These are phyloP conservation scores for Aspergillus phoenicis DNA, from an alignment of 2,329 filamentous ascomycete species.

Conservation along the genomic window DNA sequence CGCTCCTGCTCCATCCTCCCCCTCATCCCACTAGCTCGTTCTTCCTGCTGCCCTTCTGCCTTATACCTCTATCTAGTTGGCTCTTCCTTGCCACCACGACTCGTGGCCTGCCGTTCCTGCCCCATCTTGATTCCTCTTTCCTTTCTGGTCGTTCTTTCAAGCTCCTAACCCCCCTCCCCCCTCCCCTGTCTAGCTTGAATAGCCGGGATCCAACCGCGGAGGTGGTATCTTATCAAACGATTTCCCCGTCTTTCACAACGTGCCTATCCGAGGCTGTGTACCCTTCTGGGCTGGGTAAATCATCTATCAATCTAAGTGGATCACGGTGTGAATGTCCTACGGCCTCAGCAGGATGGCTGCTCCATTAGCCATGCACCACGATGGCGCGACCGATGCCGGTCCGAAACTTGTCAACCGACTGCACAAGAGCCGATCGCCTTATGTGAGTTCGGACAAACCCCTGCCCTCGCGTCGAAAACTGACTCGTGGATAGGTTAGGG, in stretches of 20 bases:
- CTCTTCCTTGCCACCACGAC: not conserved
- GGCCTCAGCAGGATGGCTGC: slow-evolving; percentile 31
- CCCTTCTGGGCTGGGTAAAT: slow-evolving; percentile 20
- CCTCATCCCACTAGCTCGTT: slow-evolving; percentile 8
- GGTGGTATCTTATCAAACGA: slow-evolving; percentile 14
- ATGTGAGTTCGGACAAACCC: not conserved
- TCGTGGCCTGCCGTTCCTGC: not conserved
- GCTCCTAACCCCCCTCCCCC: not conserved
- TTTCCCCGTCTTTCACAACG: slow-evolving; percentile 11
- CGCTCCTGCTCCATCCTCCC: slow-evolving; percentile 20
- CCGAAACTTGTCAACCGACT: slow-evolving; percentile 58
- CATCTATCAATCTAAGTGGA: slow-evolving; percentile 11
- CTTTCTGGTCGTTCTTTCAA: not conserved
- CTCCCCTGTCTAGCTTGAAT: not conserved
- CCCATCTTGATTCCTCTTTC: not conserved
- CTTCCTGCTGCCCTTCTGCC: not conserved
- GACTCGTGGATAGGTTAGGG: slow-evolving; percentile 58
- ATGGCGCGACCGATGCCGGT: slow-evolving; percentile 26
- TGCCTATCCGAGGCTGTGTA: slow-evolving; percentile 15
- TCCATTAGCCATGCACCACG: slow-evolving; percentile 31
- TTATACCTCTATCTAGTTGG: not conserved
- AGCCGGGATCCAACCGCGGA: not conserved
- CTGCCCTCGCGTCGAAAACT: slow-evolving; percentile 8
- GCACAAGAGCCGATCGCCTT: slow-evolving; percentile 63
- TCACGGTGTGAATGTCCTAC: slow-evolving; percentile 12